Evolutionary conservation across 139 green algal species (phyloP), one percentile per base, ranked within the genome.

Genomic region (Diplosphaera chodatii): DNA sequence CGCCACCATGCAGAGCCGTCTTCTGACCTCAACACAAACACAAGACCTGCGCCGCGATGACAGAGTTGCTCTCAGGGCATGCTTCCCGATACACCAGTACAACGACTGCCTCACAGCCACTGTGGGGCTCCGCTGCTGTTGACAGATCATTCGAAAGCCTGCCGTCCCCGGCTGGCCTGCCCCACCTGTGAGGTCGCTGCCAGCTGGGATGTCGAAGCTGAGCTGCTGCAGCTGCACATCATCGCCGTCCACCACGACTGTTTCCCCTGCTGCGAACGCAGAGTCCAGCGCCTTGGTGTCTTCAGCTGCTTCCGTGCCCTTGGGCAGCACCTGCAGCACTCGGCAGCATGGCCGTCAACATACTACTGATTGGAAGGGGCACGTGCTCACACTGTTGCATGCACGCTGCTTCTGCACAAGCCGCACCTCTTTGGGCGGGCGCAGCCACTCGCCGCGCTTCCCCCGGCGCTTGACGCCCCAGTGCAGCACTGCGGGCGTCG

Each of bases 1-100:
- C 89, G 87, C 82, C 86, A 97, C 92, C 92, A 96, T 67, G 72
- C 76, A 40, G 85, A 93, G 70, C 73, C 78, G 71, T 96, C 91
- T 0, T 40, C 67, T 68, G 78, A 86, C 69, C 88, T 83, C 70
- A 95, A 66, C 65, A 96, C 91, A 71, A 95, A 93, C 23, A 70
- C 77, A 28, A 92, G 69, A 1, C 77, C 48, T 59, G 48, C 48
- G n/a, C n/a, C n/a, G n/a, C n/a, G n/a, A n/a, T n/a, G n/a, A n/a
- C n/a, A n/a, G n/a, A n/a, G n/a, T n/a, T n/a, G n/a, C n/a, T n/a
- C n/a, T n/a, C n/a, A n/a, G n/a, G n/a, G n/a, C n/a, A n/a, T n/a
- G n/a, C n/a, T n/a, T n/a, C n/a, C n/a, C n/a, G n/a, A n/a, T n/a
- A n/a, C n/a, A n/a, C n/a, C n/a, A n/a, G n/a, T n/a, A n/a, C n/a